Evolutionary conservation across 2,329 filamentous ascomycete species (phyloP).

Genomic region (Grosmannia huntii): DNA sequence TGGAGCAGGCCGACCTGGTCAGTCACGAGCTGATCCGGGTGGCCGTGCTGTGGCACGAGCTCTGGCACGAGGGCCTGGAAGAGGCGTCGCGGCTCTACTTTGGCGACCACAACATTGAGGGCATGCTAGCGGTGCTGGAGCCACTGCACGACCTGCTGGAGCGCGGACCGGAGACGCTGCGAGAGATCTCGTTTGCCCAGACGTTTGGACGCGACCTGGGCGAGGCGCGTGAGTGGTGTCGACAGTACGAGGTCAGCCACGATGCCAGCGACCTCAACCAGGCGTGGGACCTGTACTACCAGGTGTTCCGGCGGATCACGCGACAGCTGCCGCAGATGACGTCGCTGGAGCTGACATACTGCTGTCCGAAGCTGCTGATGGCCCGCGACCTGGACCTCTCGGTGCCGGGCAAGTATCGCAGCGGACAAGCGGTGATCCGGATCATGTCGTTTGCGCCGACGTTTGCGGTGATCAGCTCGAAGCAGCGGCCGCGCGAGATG

Average conservation of each 20-base stretch:
- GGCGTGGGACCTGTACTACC: constrained; percentile 98
- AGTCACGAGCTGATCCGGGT: constrained; percentile 95
- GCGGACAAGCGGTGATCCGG: constrained; percentile 61
- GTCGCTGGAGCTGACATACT: constrained; percentile 87
- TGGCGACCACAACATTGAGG: constrained; percentile 91
- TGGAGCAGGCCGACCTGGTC: constrained; percentile 89
- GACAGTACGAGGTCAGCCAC: constrained; percentile 75
- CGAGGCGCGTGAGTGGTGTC: constrained; percentile 92
- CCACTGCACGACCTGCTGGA: constrained; percentile 88
- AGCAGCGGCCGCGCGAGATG: constrained; percentile 86
- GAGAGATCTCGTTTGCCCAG: constrained; percentile 95
- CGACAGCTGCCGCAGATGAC: constrained; percentile 88
- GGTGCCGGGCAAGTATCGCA: constrained; percentile 89
- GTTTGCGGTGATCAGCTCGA: constrained; percentile 87
- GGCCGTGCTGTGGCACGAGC: constrained; percentile 94
- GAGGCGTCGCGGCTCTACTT: constrained; percentile 96
- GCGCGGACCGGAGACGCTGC: constrained; percentile 78
- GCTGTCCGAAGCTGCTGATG: constrained; percentile 82
- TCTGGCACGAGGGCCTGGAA: constrained; percentile 96
- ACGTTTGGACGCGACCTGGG: constrained; percentile 91
- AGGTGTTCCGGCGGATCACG: constrained; percentile 91
- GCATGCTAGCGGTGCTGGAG: constrained; percentile 85
- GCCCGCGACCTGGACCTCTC: constrained; percentile 80
- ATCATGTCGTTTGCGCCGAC: constrained; percentile 87
- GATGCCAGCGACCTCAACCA: constrained; percentile 94